These are phyloP conservation scores for Phytophthora ohioensis DNA, from an alignment of 352 stramenopile species.

Conservation along the genomic window DNA sequence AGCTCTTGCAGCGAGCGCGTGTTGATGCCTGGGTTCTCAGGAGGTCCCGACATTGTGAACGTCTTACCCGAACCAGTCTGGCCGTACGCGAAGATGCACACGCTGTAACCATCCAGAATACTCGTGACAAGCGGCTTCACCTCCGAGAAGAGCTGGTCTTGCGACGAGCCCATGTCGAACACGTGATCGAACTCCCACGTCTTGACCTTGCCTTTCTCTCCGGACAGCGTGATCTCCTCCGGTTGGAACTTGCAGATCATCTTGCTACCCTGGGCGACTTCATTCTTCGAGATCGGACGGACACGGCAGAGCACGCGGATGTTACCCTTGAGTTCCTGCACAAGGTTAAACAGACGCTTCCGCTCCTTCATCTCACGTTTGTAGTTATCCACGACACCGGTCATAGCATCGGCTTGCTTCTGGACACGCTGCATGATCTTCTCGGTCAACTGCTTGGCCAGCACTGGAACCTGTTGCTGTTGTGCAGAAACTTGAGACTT, in stretches of 20 bases:
- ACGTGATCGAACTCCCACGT: constrained; percentile 89
- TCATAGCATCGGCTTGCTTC: constrained; percentile 82
- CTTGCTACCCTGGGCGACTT: constrained; percentile 77
- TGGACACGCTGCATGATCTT: constrained; percentile 78
- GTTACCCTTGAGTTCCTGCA: constrained; percentile 97
- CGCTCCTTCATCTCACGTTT: constrained; percentile 90
- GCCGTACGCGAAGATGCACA: constrained; percentile 93
- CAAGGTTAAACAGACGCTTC: constrained; percentile 95
- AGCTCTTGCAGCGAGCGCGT: constrained; percentile 85
- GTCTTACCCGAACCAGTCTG: constrained; percentile 91
- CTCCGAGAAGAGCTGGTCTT: constrained; percentile 83
- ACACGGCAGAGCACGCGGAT: constrained; percentile 98
- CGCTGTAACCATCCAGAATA: constrained; percentile 88
- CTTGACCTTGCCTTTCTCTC: constrained; percentile 89
- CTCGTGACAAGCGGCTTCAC: constrained; percentile 85
- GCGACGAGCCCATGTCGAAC: constrained; percentile 79
- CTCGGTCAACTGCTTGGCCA: constrained; percentile 75
- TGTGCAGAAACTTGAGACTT: constrained; percentile 63
- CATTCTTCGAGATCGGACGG: constrained; percentile 90
- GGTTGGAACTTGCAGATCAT: constrained; percentile 85
- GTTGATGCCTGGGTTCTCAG: constrained; percentile 85
- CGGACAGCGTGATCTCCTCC: constrained; percentile 80
- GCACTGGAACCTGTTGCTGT: constrained; percentile 64
- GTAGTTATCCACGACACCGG: constrained; percentile 90
- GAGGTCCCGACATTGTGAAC: constrained; percentile 81